Conservation (phyloP, 257 asterid species). For the Petunia axillaris region DNA sequence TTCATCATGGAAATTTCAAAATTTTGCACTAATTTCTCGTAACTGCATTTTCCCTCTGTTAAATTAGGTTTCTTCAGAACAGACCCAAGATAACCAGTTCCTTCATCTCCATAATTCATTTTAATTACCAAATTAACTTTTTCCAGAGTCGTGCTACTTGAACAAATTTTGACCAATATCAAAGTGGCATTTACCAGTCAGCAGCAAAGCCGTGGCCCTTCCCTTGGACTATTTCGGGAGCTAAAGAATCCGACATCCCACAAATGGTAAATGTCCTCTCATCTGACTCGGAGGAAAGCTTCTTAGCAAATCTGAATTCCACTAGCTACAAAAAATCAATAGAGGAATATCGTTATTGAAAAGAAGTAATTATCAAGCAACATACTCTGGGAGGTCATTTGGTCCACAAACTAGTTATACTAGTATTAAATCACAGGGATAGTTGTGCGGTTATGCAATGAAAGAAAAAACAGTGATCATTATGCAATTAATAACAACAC, state of each 20-base stretch:
- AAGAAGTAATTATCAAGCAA: neutral
- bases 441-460: too few relatives aligned
- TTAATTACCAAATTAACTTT: slow-evolving; percentile 5
- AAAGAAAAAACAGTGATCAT: neutral
- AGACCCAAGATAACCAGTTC: slow-evolving; percentile 6
- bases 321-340: slow-evolving; percentile 63
- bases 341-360: slow-evolving; percentile 37
- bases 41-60: neutral
- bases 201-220: slow-evolving; percentile 91
- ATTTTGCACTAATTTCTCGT: neutral
- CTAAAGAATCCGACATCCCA: slow-evolving; percentile 84
- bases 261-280: slow-evolving; percentile 85
- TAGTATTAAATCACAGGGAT: neutral
- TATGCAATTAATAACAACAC: neutral
- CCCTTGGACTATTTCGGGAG: slow-evolving; percentile 95
- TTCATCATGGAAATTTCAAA: slow-evolving; percentile 5
- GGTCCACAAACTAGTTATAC: neutral
- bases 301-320: slow-evolving; percentile 93
- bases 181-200: slow-evolving; percentile 70
- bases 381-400: neutral
- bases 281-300: slow-evolving; percentile 55
- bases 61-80: slow-evolving; percentile 10
- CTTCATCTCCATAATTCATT: slow-evolving; percentile 14
- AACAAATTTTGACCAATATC: slow-evolving; percentile 5
- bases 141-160: slow-evolving; percentile 14